A percentile compares a stretch with the other conserved stretches of the same genome.
phyloP scores from a whole-genome alignment of 1,284 basidiomycete genomes.

The Fomitopsis betulina region DNA sequence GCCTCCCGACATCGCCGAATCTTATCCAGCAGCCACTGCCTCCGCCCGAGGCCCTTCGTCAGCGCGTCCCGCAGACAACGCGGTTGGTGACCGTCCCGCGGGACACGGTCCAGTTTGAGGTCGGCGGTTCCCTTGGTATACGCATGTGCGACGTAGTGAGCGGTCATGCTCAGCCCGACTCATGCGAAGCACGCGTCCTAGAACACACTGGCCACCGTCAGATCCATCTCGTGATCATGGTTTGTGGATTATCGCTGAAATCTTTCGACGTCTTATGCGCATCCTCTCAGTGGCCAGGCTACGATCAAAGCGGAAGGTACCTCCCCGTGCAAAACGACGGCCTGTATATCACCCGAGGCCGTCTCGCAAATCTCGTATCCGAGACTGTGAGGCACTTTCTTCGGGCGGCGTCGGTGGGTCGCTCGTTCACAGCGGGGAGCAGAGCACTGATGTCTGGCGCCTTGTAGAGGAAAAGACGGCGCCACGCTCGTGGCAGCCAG shows the following conservation, averaged over 20 bases:
- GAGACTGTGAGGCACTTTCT: conserved; percentile 8
- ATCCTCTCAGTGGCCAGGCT: conserved; percentile 18
- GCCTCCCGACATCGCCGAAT: background rate
- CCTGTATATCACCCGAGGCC: conserved; percentile 11
- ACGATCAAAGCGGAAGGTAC: conserved; percentile 12
- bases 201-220: conserved; percentile 13
- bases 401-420: conserved; percentile 8
- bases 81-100: background rate
- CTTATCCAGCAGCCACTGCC: background rate
- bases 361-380: conserved; percentile 13
- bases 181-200: conserved; percentile 12
- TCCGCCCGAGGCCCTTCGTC: background rate
- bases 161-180: conserved; percentile 6
- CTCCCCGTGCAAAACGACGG: conserved; percentile 11
- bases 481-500: background rate
- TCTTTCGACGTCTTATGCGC: background rate
- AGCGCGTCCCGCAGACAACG: conserved; percentile 12
- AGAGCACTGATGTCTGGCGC: background rate
- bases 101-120: conserved; percentile 7
- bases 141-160: conserved; percentile 14
- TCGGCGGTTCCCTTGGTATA: conserved; percentile 10
- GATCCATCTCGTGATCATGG: conserved; percentile 15
- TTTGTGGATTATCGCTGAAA: conserved; percentile 4
- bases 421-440: background rate
- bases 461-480: conserved; percentile 5